Base-by-base conservation (phyloP, 2,329 filamentous ascomycete species). In the Fusarium newnesense region DNA sequence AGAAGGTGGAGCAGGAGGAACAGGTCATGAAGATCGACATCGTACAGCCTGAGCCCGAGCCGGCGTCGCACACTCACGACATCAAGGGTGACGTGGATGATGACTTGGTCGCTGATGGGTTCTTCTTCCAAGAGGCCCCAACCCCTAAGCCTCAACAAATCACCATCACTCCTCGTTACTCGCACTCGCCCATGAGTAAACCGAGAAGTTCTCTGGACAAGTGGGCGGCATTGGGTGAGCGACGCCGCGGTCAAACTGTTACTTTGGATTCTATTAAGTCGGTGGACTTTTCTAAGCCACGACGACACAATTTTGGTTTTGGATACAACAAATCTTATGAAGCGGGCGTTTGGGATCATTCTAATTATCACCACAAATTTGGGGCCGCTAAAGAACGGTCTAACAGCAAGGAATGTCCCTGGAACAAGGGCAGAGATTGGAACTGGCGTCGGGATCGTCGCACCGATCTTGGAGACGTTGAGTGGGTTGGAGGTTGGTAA, bases 401-500 rank as follows among this genome's bases (percentile, higher is more conserved):
- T 69, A 59, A 46, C 52, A 69, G 78, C 67, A 86, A 85, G 79
- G 87, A 86, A 63, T 89, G 86, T 80, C 88, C 88, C 66, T 88
- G 87, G 85, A 87, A 83, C 73, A 88, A 87, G 80, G 86, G 86
- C 73, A 86, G 88, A 84, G 88, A 90, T 82, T 87, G 85, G 85
- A 88, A 88, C 73, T 90, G 88, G 88, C 88, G 88, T 79, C 86
- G 89, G 79, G 91, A 92, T 72, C 86, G 84, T 79, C 88, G 88
- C 76, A 83, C 87, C 79, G 92, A 93, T 84, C 89, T 94, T 82
- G 92, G 91, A 80, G 93, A 96, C 80, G 85, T 95, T 86, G 95
- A 97, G 90, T 97, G 96, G 92, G 94, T 97, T 91, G 95, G 95
- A 87, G 94, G 93, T 85, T 97, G 94, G 91, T 91, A 93, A 83